phyloP scores from a whole-genome alignment of 768 basidiomycete species.

The Leccinum variicolor region DNA sequence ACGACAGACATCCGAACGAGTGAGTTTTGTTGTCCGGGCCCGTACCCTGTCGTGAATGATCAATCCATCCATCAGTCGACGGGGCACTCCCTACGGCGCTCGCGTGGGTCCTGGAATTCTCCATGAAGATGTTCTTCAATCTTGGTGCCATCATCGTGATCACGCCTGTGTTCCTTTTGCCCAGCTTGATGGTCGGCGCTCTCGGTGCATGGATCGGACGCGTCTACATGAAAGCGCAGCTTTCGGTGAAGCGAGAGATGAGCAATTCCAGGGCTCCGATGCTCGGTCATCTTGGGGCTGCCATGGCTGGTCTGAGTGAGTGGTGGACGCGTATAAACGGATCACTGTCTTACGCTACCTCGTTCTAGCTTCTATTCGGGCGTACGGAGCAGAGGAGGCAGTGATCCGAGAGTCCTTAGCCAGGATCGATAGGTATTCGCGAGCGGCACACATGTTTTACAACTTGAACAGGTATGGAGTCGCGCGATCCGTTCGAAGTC shows the following conservation, averaged over 20 bases:
- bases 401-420: conserved; percentile 40
- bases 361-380: conserved; percentile 1
- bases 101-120: neutral
- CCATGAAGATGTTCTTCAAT: conserved; percentile 1
- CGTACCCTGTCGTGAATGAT: neutral
- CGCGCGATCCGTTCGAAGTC: neutral
- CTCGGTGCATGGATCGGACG: neutral
- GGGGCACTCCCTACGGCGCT: neutral
- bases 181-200: neutral
- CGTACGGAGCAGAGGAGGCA: conserved; percentile 46
- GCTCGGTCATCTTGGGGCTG: conserved; percentile 1
- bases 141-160: conserved; percentile 1
- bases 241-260: conserved; percentile 6
- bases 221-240: neutral
- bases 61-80: neutral
- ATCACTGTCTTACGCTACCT: neutral
- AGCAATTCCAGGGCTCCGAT: conserved; percentile 1
- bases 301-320: conserved; percentile 1
- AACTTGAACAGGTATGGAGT: conserved; percentile 41
- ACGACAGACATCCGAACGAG: conserved; percentile 3
- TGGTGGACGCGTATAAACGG: neutral
- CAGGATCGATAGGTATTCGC: conserved; percentile 48
- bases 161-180: neutral
- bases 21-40: neutral
- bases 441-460: conserved; percentile 41